A percentile compares a stretch with the other conserved stretches of the same genome.
Evolutionary conservation across 257 asterid species (phyloP).

Genomic region (Thymus quinquecostatus): DNA sequence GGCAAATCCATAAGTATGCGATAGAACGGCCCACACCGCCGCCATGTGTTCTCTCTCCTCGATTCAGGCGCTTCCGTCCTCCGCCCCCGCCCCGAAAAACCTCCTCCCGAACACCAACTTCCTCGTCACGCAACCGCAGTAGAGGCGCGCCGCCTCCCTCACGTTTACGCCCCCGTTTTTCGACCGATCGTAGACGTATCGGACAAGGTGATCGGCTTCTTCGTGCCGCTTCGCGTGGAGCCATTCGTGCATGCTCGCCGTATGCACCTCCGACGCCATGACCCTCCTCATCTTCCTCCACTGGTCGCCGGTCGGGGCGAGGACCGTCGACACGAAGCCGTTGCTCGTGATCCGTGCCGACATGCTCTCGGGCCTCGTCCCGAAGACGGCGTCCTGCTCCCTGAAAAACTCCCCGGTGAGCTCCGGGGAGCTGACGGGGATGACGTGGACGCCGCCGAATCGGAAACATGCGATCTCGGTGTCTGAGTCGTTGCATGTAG

Average conservation of each 20-base stretch:
- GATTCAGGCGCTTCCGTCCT: conserved; percentile 41
- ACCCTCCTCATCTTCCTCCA: conserved; percentile 41
- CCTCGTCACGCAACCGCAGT: conserved; percentile 35
- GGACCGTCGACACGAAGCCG: conserved; percentile 11
- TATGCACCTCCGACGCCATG: conserved; percentile 29
- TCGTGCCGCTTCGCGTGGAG: conserved; percentile 28
- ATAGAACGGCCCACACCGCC: conserved; percentile 20
- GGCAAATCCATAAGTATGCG: conserved; percentile 1
- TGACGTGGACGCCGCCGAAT: conserved; percentile 25
- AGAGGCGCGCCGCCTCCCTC: conserved; percentile 20
- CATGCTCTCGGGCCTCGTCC: conserved; percentile 31
- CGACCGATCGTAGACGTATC: conserved; percentile 11
- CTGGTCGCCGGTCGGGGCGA: conserved; percentile 26
- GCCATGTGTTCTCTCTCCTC: conserved; percentile 41
- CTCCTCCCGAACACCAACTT: conserved; percentile 31
- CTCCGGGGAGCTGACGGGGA: conserved; percentile 38
- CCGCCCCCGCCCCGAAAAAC: conserved; percentile 31
- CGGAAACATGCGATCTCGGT: conserved; percentile 38
- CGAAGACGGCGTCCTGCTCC: conserved; percentile 28
- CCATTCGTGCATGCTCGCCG: conserved; percentile 30
- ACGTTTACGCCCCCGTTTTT: conserved; percentile 28
- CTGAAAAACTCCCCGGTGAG: conserved; percentile 39
- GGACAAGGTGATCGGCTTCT: conserved; percentile 41
- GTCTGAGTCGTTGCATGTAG: conserved; percentile 22
- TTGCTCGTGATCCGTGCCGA: conserved; percentile 13